A percentile compares a stretch with the other conserved stretches of the same genome.
Evolutionary conservation across 2,329 filamentous ascomycete species (phyloP).

Genomic region (Plectosphaerella sp.): DNA sequence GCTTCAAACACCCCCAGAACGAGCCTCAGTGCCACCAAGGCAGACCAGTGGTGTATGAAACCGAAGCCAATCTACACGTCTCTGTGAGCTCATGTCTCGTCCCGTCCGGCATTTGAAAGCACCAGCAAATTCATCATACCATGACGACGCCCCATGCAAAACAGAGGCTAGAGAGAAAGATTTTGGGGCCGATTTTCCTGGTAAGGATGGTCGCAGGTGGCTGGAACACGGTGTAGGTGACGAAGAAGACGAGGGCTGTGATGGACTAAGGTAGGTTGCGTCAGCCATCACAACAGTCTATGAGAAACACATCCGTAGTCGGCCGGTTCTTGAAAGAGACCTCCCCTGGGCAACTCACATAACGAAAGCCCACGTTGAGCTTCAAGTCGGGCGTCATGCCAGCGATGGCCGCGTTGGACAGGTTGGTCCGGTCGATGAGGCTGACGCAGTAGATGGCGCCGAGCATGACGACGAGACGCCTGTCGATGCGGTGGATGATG

Average conservation of each 20-base stretch:
- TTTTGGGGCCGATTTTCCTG: conserved; percentile 14
- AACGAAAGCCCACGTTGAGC: not conserved
- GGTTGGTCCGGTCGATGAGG: conserved; percentile 7
- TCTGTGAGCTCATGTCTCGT: no score
- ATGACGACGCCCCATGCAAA: conserved; percentile 18
- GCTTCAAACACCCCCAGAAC: conserved; percentile 12
- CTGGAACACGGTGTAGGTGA: conserved; percentile 13
- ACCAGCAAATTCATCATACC: not conserved
- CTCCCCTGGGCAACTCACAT: not conserved
- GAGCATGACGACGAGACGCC: not conserved
- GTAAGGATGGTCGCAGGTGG: conserved; percentile 10
- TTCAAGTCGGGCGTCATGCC: conserved; percentile 7
- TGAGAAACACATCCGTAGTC: not conserved
- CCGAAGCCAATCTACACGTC: conserved; percentile 11
- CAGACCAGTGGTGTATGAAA: conserved; percentile 13
- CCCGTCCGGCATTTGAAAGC: no score
- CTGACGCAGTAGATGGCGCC: conserved; percentile 7
- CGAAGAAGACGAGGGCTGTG: conserved; percentile 13
- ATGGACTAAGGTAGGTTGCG: conserved; percentile 6
- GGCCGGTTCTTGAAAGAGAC: not conserved
- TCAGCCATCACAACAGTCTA: not conserved
- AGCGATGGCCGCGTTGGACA: conserved; percentile 6
- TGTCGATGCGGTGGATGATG: not conserved
- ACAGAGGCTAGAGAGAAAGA: conserved; percentile 13
- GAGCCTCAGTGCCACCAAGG: conserved; percentile 10